These are phyloP conservation scores for Beta lomatogona DNA, from an alignment of 179 eudicot genomes.

Conservation along the genomic window DNA sequence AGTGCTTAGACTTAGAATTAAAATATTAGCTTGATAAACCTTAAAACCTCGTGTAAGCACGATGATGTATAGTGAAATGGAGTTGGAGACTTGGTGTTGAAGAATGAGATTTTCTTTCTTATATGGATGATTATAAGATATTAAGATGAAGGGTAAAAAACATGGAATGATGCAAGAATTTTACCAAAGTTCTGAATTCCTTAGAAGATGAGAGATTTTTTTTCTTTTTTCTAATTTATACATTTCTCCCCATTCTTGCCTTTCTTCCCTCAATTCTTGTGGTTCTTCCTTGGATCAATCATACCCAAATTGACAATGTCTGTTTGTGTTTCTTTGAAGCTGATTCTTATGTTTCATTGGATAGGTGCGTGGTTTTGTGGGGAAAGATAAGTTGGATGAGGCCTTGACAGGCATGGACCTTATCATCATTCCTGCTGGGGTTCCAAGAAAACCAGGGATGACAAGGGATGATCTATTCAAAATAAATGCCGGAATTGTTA, in stretches of 20 bases:
- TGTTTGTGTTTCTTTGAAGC: background rate
- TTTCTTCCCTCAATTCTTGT: background rate
- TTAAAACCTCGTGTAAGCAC: background rate
- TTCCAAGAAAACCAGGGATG: constrained; percentile 98
- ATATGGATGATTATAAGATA: background rate
- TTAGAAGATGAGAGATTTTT: background rate
- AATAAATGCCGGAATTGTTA: constrained; percentile 94
- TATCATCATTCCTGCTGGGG: constrained; percentile 89
- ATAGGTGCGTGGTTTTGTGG: constrained; percentile 91
- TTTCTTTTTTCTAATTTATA: no score
- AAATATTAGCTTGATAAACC: background rate
- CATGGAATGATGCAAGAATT: background rate
- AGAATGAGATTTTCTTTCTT: background rate
- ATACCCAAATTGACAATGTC: background rate
- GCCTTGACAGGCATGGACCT: constrained; percentile 95
- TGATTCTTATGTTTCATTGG: constrained; percentile 3
- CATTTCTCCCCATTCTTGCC: background rate
- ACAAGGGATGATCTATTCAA: constrained; percentile 95
- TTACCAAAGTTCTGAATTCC: background rate
- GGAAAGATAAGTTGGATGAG: constrained; percentile 72
- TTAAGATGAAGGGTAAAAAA: background rate
- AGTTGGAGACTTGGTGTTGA: background rate
- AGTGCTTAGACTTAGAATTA: background rate
- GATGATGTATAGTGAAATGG: background rate
- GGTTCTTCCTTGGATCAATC: background rate